Evolutionary conservation across 2,329 filamentous ascomycete species (phyloP).

Genomic region (Colletotrichum spaethianum): DNA sequence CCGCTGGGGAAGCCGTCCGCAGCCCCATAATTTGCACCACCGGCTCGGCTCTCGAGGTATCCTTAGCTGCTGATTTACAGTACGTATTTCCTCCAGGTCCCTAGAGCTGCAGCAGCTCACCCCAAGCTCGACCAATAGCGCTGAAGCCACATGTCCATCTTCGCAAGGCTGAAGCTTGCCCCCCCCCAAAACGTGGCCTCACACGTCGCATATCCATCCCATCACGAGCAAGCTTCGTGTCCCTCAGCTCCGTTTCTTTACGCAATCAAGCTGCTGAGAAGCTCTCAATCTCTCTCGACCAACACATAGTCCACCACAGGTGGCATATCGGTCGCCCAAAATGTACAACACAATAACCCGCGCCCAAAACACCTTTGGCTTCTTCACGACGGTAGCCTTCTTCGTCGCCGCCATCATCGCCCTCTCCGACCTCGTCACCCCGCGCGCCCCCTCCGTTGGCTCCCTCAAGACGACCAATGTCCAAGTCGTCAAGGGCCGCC

Average conservation of each 20-base stretch:
- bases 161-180: constrained; percentile 39
- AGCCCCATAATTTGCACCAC: constrained; percentile 7
- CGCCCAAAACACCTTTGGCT: constrained; percentile 93
- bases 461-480: constrained; percentile 79
- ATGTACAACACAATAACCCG: constrained; percentile 94
- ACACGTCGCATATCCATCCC: constrained; percentile 24
- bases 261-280: constrained; percentile 22
- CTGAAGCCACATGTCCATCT: constrained; percentile 33
- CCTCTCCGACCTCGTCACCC: constrained; percentile 79
- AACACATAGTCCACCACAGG: constrained; percentile 3
- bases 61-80: background rate
- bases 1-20: constrained; percentile 2
- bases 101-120: constrained; percentile 1
- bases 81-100: background rate
- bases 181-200: constrained; percentile 34
- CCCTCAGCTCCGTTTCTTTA: background rate
- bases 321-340: constrained; percentile 47
- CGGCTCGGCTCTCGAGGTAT: constrained; percentile 15
- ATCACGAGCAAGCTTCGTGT: constrained; percentile 6
- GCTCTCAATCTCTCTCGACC: background rate
- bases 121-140: constrained; percentile 22
- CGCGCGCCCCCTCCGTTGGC: constrained; percentile 76
- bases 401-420: constrained; percentile 85
- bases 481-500: constrained; percentile 90
- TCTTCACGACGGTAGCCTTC: constrained; percentile 96